Evolutionary conservation across 2,329 filamentous ascomycete species (phyloP).

Genomic region (Fusarium sp.): DNA sequence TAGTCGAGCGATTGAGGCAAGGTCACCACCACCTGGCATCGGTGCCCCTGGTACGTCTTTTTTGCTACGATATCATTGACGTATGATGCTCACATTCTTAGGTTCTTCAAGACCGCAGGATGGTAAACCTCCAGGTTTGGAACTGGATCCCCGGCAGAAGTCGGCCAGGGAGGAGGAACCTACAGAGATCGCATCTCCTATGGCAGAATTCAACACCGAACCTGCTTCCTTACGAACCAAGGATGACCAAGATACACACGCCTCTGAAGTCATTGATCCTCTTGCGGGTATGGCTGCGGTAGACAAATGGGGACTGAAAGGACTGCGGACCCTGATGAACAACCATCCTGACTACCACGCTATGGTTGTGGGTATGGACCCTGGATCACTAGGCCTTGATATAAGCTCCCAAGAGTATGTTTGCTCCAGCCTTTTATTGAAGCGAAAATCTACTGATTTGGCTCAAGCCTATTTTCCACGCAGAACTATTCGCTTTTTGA

Average conservation of each 20-base stretch:
- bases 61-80: not conserved
- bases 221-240: slow-evolving; percentile 55
- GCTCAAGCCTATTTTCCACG: slow-evolving; percentile 65
- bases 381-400: slow-evolving; percentile 69
- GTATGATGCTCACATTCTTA: slow-evolving; percentile 45
- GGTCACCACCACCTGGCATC: slow-evolving; percentile 63
- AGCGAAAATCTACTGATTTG: slow-evolving; percentile 34
- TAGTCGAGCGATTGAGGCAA: slow-evolving; percentile 62
- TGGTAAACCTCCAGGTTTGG: slow-evolving; percentile 54
- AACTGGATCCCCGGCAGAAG: slow-evolving; percentile 63
- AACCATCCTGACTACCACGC: slow-evolving; percentile 74
- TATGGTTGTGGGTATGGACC: slow-evolving; percentile 71
- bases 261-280: slow-evolving; percentile 66
- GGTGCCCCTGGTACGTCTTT: slow-evolving; percentile 53
- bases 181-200: slow-evolving; percentile 56
- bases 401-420: slow-evolving; percentile 70
- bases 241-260: slow-evolving; percentile 58
- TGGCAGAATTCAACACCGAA: slow-evolving; percentile 64
- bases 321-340: slow-evolving; percentile 72
- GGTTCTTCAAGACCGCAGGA: slow-evolving; percentile 60
- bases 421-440: not conserved
- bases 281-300: slow-evolving; percentile 71
- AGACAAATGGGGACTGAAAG: slow-evolving; percentile 76
- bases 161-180: slow-evolving; percentile 58
- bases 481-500: slow-evolving; percentile 74